Evolutionary conservation across 2,329 filamentous ascomycete species (phyloP).

Genomic region (Hirsutella thompsonii): DNA sequence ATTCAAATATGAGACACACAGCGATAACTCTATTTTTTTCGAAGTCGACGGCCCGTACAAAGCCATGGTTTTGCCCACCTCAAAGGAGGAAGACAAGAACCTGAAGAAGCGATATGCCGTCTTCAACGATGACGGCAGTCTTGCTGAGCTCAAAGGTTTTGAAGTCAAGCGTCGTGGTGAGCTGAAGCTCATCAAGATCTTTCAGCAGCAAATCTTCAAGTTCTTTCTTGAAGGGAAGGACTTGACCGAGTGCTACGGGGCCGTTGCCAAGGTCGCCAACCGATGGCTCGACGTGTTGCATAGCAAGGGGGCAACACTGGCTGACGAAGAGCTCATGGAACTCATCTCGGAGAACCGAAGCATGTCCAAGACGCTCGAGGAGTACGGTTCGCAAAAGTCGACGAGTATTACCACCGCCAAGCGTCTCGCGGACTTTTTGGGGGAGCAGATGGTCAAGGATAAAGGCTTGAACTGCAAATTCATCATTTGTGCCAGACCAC

Average conservation of each 20-base stretch:
- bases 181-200: conserved; percentile 98
- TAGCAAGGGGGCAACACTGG: conserved; percentile 74
- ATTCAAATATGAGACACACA: conserved; percentile 90
- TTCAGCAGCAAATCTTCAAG: conserved; percentile 98
- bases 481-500: conserved; percentile 83
- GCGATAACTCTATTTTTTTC: conserved; percentile 99
- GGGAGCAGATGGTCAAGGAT: conserved; percentile 98
- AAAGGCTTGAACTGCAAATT: conserved; percentile 99
- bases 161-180: conserved; percentile 96
- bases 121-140: conserved; percentile 92
- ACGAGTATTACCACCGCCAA: conserved; percentile 98
- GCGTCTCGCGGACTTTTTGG: conserved; percentile 87
- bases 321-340: conserved; percentile 94
- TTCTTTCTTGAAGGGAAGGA: conserved; percentile 92
- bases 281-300: conserved; percentile 93
- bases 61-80: conserved; percentile 94
- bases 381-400: conserved; percentile 91
- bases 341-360: conserved; percentile 99
- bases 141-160: conserved; percentile 94
- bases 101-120: conserved; percentile 98
- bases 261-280: conserved; percentile 91
- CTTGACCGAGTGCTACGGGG: conserved; percentile 74
- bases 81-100: conserved; percentile 98
- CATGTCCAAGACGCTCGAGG: conserved; percentile 93
- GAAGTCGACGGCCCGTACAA: conserved; percentile 96